Evolutionary conservation across 805 yeast species (phyloP), one percentile per base, ranked within the genome.

Genomic region (Allodekkera sacchari): DNA sequence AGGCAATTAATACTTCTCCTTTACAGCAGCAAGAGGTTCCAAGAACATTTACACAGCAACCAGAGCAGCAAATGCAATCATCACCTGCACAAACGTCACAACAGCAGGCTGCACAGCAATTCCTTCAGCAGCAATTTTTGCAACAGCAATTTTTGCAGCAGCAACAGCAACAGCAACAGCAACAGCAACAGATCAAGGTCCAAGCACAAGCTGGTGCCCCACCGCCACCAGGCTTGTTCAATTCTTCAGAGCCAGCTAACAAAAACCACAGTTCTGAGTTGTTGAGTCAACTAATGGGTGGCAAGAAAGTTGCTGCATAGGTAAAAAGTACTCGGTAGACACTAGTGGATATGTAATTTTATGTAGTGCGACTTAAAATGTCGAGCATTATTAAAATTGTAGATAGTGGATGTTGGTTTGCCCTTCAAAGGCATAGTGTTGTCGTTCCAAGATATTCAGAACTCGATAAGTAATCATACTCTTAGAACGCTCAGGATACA

Each of bases 261-360:
- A 36, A 38, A 18, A 39, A 43, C 13, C 50, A 52, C 37, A 53
- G 57, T 37, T 77, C 85, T 25, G 95, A 85, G 50, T 66, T 87
- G 48, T 66, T 87, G 45, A 83, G 76, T 36, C 96, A 85, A 55
- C 64, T 87, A 50, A 78, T 87, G 77, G 78, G 79, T 45, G 94
- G 94, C 18, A 83, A 80, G 39, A 52, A 50, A 25, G 43, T 51
- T 13, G 33, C 42, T 19, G 47, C 41, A 18, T 48, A 35, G 33
- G 10, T 27, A 10, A 10, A 14, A 12, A 17, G 5, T 4, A 7
- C 18, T 18, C 18, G n/a, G 17, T 4, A 27, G n/a, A n/a, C n/a
- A n/a, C n/a, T n/a, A n/a, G n/a, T n/a, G n/a, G n/a, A n/a, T n/a
- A n/a, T n/a, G n/a, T n/a, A n/a, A n/a, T n/a, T n/a, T n/a, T n/a